Conservation (phyloP, 192 early-diverging fungal species). For the Umbelopsis isabellina region DNA sequence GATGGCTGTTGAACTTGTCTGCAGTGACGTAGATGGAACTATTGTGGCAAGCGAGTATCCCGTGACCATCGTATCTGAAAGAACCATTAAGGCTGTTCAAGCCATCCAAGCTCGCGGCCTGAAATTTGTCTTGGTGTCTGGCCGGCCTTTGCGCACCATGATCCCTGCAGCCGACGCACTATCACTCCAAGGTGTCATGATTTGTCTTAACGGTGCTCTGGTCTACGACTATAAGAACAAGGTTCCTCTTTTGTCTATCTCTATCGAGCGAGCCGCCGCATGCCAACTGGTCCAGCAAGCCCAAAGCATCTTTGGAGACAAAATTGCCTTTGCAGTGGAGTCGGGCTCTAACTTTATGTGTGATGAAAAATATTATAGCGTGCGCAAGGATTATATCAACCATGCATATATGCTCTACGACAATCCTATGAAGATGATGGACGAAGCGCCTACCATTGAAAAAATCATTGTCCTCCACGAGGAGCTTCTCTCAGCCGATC, state of each 20-base stretch:
- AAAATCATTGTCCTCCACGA: slow-evolving; percentile 12
- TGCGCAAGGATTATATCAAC: background rate
- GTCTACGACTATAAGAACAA: slow-evolving; percentile 7
- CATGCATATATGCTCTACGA: background rate
- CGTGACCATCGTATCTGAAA: background rate
- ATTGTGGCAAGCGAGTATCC: slow-evolving; percentile 6
- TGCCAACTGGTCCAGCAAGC: background rate
- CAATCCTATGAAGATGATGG: background rate
- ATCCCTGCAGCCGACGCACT: background rate
- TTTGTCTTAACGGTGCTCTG: background rate
- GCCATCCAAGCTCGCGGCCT: background rate
- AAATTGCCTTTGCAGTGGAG: background rate
- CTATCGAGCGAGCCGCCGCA: background rate
- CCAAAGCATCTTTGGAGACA: background rate
- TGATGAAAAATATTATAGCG: background rate
- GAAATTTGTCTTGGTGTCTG: background rate
- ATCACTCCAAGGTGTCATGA: background rate
- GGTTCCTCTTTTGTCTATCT: background rate
- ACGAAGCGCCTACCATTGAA: background rate
- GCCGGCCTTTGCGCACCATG: background rate
- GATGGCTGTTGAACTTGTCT: background rate
- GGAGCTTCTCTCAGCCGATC: background rate
- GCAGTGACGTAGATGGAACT: slow-evolving; percentile 6
- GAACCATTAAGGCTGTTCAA: background rate
- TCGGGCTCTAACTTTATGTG: background rate